Evolutionary conservation across 805 yeast genomes (phyloP), one percentile per base, ranked within the genome.

Genomic region (Cyberlindnera euphorbiae): DNA sequence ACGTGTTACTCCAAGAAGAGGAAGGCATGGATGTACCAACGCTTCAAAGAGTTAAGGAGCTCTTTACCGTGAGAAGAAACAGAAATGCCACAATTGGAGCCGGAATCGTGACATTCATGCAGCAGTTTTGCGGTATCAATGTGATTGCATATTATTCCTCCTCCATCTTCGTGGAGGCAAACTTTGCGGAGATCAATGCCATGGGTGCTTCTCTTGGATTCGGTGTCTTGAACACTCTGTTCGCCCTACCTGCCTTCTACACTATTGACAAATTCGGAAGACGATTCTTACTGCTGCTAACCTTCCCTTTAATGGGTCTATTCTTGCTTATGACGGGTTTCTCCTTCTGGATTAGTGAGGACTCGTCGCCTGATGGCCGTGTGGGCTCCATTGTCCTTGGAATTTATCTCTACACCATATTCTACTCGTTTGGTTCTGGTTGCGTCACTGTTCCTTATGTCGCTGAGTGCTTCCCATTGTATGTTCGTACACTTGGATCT

Each of bases 371-470:
- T 16, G 58, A 72, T 7, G 79, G 79, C 4, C 70, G 84, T 50
- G 60, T 81, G 40, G 96, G 79, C 4, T 69, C 81, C 36, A 77
- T 84, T 38, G 67, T 82, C 6, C 63, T 77, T 42, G 94, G 93
- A 47, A 79, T 86, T 39, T 86, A 86, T 56, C 54, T 86, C 22
- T 85, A 73, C 59, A 66, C 86, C 0, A 70, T 76, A 28, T 80
- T 82, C 38, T 86, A 86, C 61, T 82, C 94, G 0, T 76, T 84
- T 4, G 90, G 94, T 38, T 86, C 82, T 58, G 95, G 95, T 29
- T 94, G 93, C 11, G 93, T 86, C 30, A 94, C 95, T 4, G 85
- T 86, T 64, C 82, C 93, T 3, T 83, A 86, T 54, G 79, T 88
- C 17, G 94, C 95, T 8, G 95, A 86, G 59, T 83, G 82, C 50